Base-by-base conservation (phyloP, 108 stramenopile genomes). In the Cyclotella choctawhatcheeana region DNA sequence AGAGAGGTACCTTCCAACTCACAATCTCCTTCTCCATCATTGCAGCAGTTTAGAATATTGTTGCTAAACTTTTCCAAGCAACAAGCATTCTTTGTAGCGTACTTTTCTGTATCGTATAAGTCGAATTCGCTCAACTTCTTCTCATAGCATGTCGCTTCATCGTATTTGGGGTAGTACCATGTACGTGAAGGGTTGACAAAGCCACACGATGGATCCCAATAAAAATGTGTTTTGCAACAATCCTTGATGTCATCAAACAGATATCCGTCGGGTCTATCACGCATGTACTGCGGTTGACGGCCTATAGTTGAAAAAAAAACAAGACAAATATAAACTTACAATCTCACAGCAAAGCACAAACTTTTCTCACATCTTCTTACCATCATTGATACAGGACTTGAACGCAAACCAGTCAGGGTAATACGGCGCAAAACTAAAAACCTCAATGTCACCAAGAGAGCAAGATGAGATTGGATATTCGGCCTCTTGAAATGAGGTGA, bases 231-330 rank as follows among this genome's bases (percentile, higher is more conserved):
- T 20, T 37, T 18, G 34, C 59, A 60, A n/a, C 59, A 60, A 21
- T 60, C 59, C 35, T 60, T 26, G 10, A 33, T 34, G 2, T 30
- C 27, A 12, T 35, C 59, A 35, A 60, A 60, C 34, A 60, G 20
- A 37, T 35, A 60, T 20, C 32, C 30, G 37, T 60, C 34, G 34
- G 34, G 34, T 30, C 5, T 34, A 21, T 60, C 59, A 7, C 35
- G 29, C 34, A 60, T 60, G 33, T 33, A 60, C 37, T 30, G 33
- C 17, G 59, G 59, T 18, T 60, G 59, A 7, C 59, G 59, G 21
- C 48, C 48, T n/a, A n/a, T 50, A n/a, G 4, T 4, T 4, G 18
- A 20, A 14, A n/a, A 50, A 50, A 50, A 50, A 4, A n/a, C n/a
- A n/a, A n/a, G n/a, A n/a, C n/a, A n/a, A n/a, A n/a, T n/a, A n/a